Evolutionary conservation across 352 stramenopile species (phyloP).

Genomic region (Achlya hypogyna): DNA sequence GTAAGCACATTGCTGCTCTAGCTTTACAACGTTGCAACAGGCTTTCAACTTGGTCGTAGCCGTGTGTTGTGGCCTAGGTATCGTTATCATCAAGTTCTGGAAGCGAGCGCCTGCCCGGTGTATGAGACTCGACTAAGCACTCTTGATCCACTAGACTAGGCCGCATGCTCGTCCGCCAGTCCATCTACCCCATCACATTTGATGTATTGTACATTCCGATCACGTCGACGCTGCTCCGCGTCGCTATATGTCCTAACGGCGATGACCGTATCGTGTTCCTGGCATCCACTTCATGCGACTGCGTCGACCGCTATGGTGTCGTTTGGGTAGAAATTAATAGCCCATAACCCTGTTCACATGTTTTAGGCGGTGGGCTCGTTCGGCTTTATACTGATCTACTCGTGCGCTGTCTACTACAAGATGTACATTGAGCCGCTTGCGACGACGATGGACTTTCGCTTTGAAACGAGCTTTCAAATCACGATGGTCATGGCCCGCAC

Average conservation of each 20-base stretch:
- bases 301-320: background rate
- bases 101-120: background rate
- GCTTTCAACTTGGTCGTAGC: background rate
- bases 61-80: background rate
- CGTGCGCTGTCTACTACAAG: constrained; percentile 17
- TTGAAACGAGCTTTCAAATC: constrained; percentile 14
- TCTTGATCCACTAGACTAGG: background rate
- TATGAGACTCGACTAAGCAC: background rate
- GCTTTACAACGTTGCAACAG: background rate
- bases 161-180: background rate
- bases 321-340: constrained; percentile 3
- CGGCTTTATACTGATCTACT: constrained; percentile 12
- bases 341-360: background rate
- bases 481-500: constrained; percentile 20
- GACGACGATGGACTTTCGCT: constrained; percentile 21
- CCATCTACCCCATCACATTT: constrained; percentile 12
- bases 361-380: background rate
- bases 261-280: constrained; percentile 2
- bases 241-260: constrained; percentile 6
- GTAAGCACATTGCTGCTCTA: background rate
- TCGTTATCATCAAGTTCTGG: background rate
- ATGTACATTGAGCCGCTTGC: constrained; percentile 18
- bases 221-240: background rate
- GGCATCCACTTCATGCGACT: background rate
- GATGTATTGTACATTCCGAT: constrained; percentile 17